Evolutionary conservation across 495 filamentous ascomycete species (phyloP), one percentile per base, ranked within the genome.

Genomic region (Thozetella sp.): DNA sequence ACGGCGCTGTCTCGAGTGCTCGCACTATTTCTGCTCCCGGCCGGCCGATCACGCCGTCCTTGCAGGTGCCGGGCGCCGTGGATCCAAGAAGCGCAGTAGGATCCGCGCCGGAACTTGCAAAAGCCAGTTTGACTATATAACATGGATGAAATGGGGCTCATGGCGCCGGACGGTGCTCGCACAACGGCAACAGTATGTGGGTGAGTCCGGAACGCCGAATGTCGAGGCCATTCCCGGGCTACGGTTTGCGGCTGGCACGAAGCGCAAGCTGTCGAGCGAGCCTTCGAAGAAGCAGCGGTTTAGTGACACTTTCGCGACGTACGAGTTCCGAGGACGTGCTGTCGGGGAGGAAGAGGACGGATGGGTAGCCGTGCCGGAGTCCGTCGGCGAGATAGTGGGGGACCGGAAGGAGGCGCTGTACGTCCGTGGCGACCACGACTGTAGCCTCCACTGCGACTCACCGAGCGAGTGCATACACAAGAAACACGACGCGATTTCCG

Each of bases 1-100:
- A 0, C 70, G 76, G 2, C 76, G 78, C 12, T 82, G 79, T 45
- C 69, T 82, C 3, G 61, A 72, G 19, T 80, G 79, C 59, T 67
- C 67, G 3, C 79, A 81, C 61, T 64, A 58, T 2, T 78, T 76
- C 60, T 82, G 79, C 66, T 59, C 37, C 13, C 12, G 11, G 2
- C 37, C 43, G 9, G 3, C 11, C 43, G 6, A 9, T n/a, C 4
- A 20, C 46, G 13, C 19, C 27, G 25, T 13, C 23, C 22, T 6
- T 24, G 17, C 55, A 55, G 10, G 20, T 20, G 26, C 25, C 2
- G 0, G 25, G n/a, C 13, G 22, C 61, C n/a, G 15, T 2, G n/a
- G 22, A 26, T n/a, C 55, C 26, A 17, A 34, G 51, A 3, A 55
- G 25, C 17, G 45, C 25, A 24, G 17, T n/a, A 24, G 54, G 10